phyloP scores from a whole-genome alignment of 2,329 filamentous ascomycete species.

The Didymella pinodella region DNA sequence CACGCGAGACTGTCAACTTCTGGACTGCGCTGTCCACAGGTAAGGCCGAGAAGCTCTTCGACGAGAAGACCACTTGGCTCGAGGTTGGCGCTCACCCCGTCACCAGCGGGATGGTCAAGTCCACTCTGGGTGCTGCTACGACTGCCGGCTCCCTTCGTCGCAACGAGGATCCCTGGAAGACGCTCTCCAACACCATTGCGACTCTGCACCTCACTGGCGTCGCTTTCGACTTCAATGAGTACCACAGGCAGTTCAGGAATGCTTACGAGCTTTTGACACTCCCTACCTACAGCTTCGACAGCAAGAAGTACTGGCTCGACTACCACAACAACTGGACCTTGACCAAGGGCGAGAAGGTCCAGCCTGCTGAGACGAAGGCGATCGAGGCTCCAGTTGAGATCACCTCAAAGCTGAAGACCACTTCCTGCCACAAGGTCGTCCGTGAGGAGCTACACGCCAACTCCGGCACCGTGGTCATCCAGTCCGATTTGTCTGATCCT shows the following conservation, averaged over 20 bases:
- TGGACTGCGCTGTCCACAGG: conserved; percentile 67
- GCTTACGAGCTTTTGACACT: conserved; percentile 69
- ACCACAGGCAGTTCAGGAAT: conserved; percentile 67
- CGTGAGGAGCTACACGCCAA: conserved; percentile 69
- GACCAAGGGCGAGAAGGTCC: conserved; percentile 68
- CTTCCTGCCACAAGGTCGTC: conserved; percentile 70
- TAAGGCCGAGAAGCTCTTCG: conserved; percentile 65
- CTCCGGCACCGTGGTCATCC: conserved; percentile 66
- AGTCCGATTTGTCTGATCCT: conserved; percentile 70
- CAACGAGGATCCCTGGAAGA: conserved; percentile 70
- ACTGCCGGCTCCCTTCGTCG: conserved; percentile 69
- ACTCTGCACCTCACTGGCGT: conserved; percentile 69
- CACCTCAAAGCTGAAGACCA: conserved; percentile 66
- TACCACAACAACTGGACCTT: conserved; percentile 76
- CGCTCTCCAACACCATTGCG: conserved; percentile 65
- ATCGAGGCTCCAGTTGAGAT: conserved; percentile 51
- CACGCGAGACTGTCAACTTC: conserved; percentile 75
- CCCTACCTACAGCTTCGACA: conserved; percentile 72
- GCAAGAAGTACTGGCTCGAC: conserved; percentile 76
- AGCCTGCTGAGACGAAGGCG: conserved; percentile 51
- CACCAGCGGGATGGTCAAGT: conserved; percentile 72
- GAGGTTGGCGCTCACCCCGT: conserved; percentile 79
- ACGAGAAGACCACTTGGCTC: conserved; percentile 73
- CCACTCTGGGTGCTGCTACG: conserved; percentile 64
- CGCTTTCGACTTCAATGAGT: conserved; percentile 74